Evolutionary conservation across 495 filamentous ascomycete genomes (phyloP).

Genomic region (Poronia punctata): DNA sequence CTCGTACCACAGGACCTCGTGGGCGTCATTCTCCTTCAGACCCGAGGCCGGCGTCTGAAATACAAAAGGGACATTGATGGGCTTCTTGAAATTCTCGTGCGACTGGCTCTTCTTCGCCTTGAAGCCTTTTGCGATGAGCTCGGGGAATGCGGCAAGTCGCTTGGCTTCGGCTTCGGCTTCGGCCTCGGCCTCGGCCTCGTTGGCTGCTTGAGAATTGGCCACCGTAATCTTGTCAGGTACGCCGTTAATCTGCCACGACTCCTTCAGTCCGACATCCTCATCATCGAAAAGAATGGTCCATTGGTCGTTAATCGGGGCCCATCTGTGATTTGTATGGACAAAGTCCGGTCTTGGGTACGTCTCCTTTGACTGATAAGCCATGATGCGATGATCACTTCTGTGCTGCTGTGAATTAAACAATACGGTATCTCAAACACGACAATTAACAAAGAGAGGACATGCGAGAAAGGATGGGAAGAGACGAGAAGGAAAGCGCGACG

Average conservation of each 20-base stretch:
- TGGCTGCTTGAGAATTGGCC: not conserved
- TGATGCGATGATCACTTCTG: slow-evolving; percentile 4
- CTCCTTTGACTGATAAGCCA: slow-evolving; percentile 26
- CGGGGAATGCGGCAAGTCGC: slow-evolving; percentile 24
- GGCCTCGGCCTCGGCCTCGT: slow-evolving; percentile 10
- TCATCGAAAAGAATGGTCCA: slow-evolving; percentile 57
- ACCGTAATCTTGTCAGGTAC: slow-evolving; percentile 22
- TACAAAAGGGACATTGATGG: slow-evolving; percentile 51
- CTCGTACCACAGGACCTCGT: slow-evolving; percentile 58
- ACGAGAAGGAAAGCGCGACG: too few species aligned
- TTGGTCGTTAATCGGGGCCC: slow-evolving; percentile 46
- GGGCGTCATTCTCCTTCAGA: slow-evolving; percentile 45
- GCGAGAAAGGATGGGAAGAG: too few species aligned
- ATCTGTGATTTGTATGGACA: slow-evolving; percentile 40
- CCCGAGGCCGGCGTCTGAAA: slow-evolving; percentile 53
- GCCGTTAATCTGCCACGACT: slow-evolving; percentile 31
- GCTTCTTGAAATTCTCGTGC: slow-evolving; percentile 26
- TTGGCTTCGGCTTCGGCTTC: slow-evolving; percentile 17
- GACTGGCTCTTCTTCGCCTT: slow-evolving; percentile 16
- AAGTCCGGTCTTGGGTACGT: slow-evolving; percentile 47
- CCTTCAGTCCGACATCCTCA: slow-evolving; percentile 37
- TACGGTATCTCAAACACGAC: too few species aligned
- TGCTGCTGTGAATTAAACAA: not conserved
- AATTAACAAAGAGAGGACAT: too few species aligned
- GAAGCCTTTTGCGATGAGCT: slow-evolving; percentile 25